Percentiles rank a stretch among this genome's conserved stretches.
Evolutionary conservation across 257 asterid species (phyloP).

Genomic region (Coffea canephora): DNA sequence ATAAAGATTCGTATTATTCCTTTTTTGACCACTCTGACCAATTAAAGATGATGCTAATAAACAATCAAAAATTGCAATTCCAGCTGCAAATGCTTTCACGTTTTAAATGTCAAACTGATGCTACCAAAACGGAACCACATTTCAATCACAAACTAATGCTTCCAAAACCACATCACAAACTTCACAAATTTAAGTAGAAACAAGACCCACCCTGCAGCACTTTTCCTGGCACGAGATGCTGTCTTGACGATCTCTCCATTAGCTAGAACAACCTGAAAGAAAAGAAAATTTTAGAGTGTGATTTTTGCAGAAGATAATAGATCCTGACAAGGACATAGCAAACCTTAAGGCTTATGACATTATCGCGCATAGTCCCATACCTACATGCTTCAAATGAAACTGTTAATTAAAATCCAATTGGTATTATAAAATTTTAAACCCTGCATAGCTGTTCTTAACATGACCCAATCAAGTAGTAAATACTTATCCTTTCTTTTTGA

Average conservation of each 20-base stretch:
- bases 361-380: conserved; percentile 99
- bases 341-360: conserved; percentile 95
- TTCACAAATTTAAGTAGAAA: conserved; percentile 6
- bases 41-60: not conserved
- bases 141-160: not conserved
- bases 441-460: not conserved
- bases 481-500: no score
- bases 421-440: not conserved
- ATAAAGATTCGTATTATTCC: not conserved
- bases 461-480: not conserved
- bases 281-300: conserved; percentile 24
- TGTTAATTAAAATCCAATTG: conserved; percentile 32
- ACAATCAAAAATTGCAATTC: not conserved
- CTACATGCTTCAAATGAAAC: conserved; percentile 61
- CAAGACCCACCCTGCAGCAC: conserved; percentile 87
- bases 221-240: conserved; percentile 96
- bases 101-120: not conserved
- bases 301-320: conserved; percentile 20
- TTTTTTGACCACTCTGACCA: not conserved
- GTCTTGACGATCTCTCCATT: conserved; percentile 90
- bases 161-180: conserved; percentile 8
- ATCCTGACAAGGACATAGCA: conserved; percentile 25
- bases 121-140: conserved; percentile 1
- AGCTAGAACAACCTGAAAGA: conserved; percentile 74
- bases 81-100: not conserved